Evolutionary conservation across 1,284 basidiomycete species (phyloP).

Genomic region (Termitomyces sp.): DNA sequence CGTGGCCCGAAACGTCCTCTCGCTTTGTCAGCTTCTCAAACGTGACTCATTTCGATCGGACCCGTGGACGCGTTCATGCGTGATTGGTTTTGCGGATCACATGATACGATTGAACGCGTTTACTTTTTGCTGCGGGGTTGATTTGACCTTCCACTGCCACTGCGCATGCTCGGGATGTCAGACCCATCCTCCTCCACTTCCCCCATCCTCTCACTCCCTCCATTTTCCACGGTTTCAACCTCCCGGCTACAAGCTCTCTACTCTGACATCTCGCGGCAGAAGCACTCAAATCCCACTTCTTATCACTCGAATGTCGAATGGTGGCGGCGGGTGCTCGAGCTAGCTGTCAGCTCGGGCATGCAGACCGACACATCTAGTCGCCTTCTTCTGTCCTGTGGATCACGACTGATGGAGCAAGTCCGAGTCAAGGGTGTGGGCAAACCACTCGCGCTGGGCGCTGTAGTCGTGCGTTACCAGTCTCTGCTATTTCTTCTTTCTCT

Average conservation of each 20-base stretch:
- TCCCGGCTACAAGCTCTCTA: constrained; percentile 80
- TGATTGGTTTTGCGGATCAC: constrained; percentile 5
- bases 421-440: constrained; percentile 69
- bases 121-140: neutral
- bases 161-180: constrained; percentile 8
- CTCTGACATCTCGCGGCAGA: constrained; percentile 82
- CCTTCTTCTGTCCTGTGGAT: constrained; percentile 63
- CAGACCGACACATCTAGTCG: constrained; percentile 39
- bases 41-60: neutral
- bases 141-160: neutral
- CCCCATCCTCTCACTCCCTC: constrained; percentile 32
- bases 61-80: neutral
- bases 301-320: constrained; percentile 81
- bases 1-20: no score
- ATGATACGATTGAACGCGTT: constrained; percentile 7
- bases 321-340: constrained; percentile 76
- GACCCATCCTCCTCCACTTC: constrained; percentile 3
- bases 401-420: constrained; percentile 55
- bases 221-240: constrained; percentile 48
- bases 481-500: constrained; percentile 5
- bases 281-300: constrained; percentile 77
- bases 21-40: no score
- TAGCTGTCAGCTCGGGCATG: constrained; percentile 55
- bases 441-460: constrained; percentile 76
- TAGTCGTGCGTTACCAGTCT: constrained; percentile 63